Evolutionary conservation across 1,284 basidiomycete species (phyloP).

Genomic region (Neonothopanus nambi): DNA sequence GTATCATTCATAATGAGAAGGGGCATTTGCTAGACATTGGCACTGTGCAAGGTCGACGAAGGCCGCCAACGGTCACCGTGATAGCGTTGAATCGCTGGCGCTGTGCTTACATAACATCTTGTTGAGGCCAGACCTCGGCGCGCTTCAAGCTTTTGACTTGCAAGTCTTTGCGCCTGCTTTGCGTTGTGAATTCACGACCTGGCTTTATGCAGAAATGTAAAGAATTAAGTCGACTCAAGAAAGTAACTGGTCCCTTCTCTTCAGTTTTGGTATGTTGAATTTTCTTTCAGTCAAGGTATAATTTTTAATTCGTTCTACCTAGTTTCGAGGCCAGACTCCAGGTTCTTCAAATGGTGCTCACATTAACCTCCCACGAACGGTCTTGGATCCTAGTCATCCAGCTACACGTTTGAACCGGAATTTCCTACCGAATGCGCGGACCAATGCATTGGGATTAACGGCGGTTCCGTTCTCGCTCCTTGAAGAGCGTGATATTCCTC

Average conservation of each 20-base stretch:
- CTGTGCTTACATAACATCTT: too few relatives aligned
- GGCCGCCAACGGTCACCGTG: too few relatives aligned
- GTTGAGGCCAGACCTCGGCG: too few relatives aligned
- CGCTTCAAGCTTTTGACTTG: too few relatives aligned
- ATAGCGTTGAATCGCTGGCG: too few relatives aligned
- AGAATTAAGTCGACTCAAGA: conserved; percentile 13
- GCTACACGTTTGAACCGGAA: neutral
- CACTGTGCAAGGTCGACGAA: too few relatives aligned
- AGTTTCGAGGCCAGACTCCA: conserved; percentile 14
- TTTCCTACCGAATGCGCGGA: conserved; percentile 1
- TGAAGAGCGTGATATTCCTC: conserved; percentile 2
- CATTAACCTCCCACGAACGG: neutral
- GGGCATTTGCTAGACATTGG: too few relatives aligned
- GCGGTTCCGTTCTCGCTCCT: conserved; percentile 12
- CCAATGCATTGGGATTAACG: neutral
- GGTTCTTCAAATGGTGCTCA: conserved; percentile 1
- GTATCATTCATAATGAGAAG: too few relatives aligned
- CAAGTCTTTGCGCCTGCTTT: too few relatives aligned
- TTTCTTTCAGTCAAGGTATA: neutral
- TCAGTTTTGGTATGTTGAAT: conserved; percentile 7
- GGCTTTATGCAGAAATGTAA: conserved; percentile 17
- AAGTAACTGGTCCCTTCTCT: neutral
- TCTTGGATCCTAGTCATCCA: conserved; percentile 15
- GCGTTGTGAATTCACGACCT: too few relatives aligned
- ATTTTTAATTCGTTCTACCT: neutral